Evolutionary conservation across 495 filamentous ascomycete species (phyloP).

Genomic region (Cercophora samala): DNA sequence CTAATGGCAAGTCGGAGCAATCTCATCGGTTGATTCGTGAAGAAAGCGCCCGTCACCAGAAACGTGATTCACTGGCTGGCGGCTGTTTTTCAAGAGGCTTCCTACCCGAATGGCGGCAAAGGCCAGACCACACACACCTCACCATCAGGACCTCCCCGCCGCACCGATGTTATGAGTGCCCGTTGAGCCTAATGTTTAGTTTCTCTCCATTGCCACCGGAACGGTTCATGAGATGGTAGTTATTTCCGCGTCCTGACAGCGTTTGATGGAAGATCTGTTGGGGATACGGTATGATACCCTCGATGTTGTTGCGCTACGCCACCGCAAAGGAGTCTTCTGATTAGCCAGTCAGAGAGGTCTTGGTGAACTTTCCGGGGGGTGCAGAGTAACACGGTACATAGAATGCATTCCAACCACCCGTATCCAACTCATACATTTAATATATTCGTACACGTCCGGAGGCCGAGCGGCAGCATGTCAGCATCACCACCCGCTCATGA

Average conservation of each 20-base stretch:
- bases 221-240: background rate
- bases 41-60: slow-evolving; percentile 13
- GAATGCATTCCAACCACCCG: slow-evolving; percentile 1
- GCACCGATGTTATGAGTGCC: background rate
- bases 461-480: slow-evolving; percentile 4
- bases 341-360: background rate
- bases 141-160: background rate
- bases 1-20: background rate
- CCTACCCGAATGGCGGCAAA: slow-evolving; percentile 11
- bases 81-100: background rate
- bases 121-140: background rate
- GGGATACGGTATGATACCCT: background rate
- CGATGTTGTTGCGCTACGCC: slow-evolving; percentile 2
- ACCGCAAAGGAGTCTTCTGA: background rate
- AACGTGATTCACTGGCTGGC: slow-evolving; percentile 1
- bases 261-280: background rate
- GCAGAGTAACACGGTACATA: background rate
- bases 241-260: background rate
- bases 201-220: background rate
- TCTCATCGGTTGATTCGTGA: slow-evolving; percentile 16
- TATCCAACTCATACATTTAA: slow-evolving; percentile 7
- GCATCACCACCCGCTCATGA: slow-evolving; percentile 5
- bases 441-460: slow-evolving; percentile 2
- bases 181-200: background rate
- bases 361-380: background rate